Evolutionary conservation across 306 rosid species (phyloP), one percentile per base, ranked within the genome.

Genomic region (Fragaria iinumae): DNA sequence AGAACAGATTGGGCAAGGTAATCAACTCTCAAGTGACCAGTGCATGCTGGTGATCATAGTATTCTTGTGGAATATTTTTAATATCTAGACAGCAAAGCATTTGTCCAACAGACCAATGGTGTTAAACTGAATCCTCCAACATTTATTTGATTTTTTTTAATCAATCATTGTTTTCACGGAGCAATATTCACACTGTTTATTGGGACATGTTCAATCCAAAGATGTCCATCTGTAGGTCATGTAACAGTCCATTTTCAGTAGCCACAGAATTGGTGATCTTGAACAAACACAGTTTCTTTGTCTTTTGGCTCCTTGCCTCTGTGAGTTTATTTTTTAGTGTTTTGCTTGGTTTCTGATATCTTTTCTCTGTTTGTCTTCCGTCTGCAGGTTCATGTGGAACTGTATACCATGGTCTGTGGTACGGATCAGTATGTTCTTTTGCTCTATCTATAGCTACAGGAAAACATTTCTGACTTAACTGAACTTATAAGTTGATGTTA

Each of bases 1-100:
- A 82, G 99, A 92, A 78, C 98, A 89, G 81, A 88, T 96, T 77
- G 99, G 99, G 60, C 97, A 96, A 89, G 99, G 99, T 96, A 88
- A 57, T 71, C 72, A 63, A 47, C 32, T 78, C 59, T 75, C 67
- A 66, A 77, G 71, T 75, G 52, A 57, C 45, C 60, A 59, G 68
- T 63, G 6, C 44, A 11, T 73, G 82, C 75, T 49, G 69, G 72
- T 77, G 71, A 73, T 64, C 69, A 32, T 64, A 76, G 60, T 72
- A 75, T 64, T 64, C 43, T 32, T 78, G 71, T 69, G 59, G 64
- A 80, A 67, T 75, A 74, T 73, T 73, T 25, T 3, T 72, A 34
- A 39, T 49, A 48, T 82, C 34, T 45, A 7, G 34, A 44, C 38
- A 6, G n/a, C 10, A 38, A 70, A 81, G 44, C 50, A 45, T 44